Evolutionary conservation across 176 grass and related monocot species (phyloP).

Genomic region (Zoysia japonica): DNA sequence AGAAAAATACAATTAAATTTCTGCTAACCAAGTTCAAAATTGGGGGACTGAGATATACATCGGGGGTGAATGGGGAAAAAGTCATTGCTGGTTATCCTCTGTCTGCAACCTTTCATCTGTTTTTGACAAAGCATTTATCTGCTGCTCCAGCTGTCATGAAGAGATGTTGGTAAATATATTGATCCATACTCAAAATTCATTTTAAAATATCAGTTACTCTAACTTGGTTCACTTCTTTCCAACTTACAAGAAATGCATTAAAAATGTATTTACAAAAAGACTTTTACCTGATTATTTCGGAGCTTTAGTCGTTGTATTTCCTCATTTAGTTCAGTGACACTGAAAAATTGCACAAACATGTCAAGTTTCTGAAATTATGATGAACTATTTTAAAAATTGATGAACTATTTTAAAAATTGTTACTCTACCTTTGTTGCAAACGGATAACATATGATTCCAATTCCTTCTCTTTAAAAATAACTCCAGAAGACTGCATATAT

Average conservation of each 20-base stretch:
- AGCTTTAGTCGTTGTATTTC: slow-evolving; percentile 69
- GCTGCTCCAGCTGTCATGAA: slow-evolving; percentile 63
- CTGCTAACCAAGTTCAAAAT: slow-evolving; percentile 49
- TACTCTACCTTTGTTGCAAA: slow-evolving; percentile 70
- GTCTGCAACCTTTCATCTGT: slow-evolving; percentile 45
- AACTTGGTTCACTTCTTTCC: not conserved
- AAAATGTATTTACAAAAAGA: slow-evolving; percentile 17
- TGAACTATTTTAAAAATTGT: not conserved
- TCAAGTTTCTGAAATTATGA: slow-evolving; percentile 15
- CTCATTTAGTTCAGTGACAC: slow-evolving; percentile 59
- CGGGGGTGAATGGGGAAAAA: not conserved
- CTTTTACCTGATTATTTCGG: slow-evolving; percentile 66
- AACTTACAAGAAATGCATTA: slow-evolving; percentile 1
- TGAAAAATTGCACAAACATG: slow-evolving; percentile 47
- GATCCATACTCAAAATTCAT: not conserved
- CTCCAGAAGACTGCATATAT: not conserved
- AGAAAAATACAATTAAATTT: slow-evolving; percentile 40
- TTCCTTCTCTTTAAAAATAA: slow-evolving; percentile 63
- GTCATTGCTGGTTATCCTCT: slow-evolving; percentile 33
- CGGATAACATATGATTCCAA: slow-evolving; percentile 60
- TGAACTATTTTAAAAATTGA: not conserved
- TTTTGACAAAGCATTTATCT: slow-evolving; percentile 62
- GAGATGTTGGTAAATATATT: not conserved
- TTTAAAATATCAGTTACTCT: not conserved
- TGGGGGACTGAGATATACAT: slow-evolving; percentile 53